Evolutionary conservation across 2,329 filamentous ascomycete species (phyloP), one percentile per base, ranked within the genome.

Genomic region (Trichoderma sp.): DNA sequence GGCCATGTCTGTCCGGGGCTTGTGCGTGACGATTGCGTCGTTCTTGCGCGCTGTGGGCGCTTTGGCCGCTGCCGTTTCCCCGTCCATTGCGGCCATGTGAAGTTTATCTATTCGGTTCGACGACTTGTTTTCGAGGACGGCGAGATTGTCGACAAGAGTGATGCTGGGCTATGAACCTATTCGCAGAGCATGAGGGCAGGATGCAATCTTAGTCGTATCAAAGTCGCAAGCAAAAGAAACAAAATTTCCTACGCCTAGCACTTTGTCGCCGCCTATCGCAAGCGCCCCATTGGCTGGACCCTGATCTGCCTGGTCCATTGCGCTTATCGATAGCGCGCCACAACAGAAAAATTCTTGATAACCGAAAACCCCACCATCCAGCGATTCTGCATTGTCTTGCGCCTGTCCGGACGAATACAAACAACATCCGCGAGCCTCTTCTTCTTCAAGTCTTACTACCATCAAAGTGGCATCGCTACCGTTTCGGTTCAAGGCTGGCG

Each of bases 401-500:
- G 55, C 56, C 12, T 34, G 5, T 43, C 34, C 52, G 26, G 68
- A 48, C 34, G 12, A 48, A 51, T 48, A 50, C 58, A 41, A 6
- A 56, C 48, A 12, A 3, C 26, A 41, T 54, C 41, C 41, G 21
- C 24, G 26, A 28, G 47, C 15, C n/a, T 55, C 26, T 34, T 7
- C 30, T 34, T 34, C 7, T 34, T 34, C 30, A 45, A 26, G 15
- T 41, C 17, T 41, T n/a, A 34, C 26, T 12, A 19, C 21, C n/a
- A 26, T n/a, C 82, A 88, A 80, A 68, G 79, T 89, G 86, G 86
- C 83, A 80, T 90, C 89, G 63, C 79, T 93, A 78, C 92, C 93
- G 3, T 96, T 90, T 75, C 85, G 93, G 79, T 96, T 96, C 80
- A 97, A 96, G 83, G 91, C 90, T 77, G 90, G 90, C 75, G 82